phyloP scores from a whole-genome alignment of 1,284 basidiomycete species.

The Cerrena zonata region DNA sequence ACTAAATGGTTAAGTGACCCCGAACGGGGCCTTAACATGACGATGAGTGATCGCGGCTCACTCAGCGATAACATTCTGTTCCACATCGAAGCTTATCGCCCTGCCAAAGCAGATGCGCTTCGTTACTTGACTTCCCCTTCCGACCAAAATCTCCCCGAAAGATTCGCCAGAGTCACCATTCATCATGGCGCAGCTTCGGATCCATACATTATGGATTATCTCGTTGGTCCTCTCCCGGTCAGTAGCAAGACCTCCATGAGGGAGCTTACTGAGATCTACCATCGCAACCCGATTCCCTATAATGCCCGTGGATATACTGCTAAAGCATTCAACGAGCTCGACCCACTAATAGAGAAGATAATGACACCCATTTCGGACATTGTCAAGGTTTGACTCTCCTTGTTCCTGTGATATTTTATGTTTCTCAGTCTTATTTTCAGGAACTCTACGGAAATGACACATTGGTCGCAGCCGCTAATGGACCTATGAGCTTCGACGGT shows the following conservation, averaged over 20 bases:
- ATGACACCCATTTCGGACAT: constrained; percentile 32
- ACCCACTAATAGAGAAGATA: constrained; percentile 27
- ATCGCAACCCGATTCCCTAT: constrained; percentile 44
- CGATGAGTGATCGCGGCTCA: constrained; percentile 25
- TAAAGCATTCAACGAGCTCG: constrained; percentile 28
- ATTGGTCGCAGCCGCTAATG: constrained; percentile 37
- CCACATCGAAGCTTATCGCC: constrained; percentile 45
- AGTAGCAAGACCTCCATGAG: constrained; percentile 31
- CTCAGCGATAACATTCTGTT: constrained; percentile 45
- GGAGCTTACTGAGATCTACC: constrained; percentile 45
- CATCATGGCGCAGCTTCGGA: constrained; percentile 41
- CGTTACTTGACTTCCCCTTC: constrained; percentile 38
- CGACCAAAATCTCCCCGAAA: constrained; percentile 24
- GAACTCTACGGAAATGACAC: constrained; percentile 35
- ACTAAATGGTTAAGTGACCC: constrained; percentile 42
- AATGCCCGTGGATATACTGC: constrained; percentile 41
- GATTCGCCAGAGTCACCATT: constrained; percentile 45
- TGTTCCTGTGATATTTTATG: constrained; percentile 13
- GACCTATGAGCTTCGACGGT: constrained; percentile 57
- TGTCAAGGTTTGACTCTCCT: constrained; percentile 29
- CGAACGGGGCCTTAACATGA: constrained; percentile 44
- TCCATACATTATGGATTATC: constrained; percentile 46
- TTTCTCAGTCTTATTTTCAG: background rate
- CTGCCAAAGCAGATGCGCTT: constrained; percentile 45
- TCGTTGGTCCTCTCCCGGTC: constrained; percentile 53